Conservation (phyloP, 192 early-diverging fungal species). For the Backusella luteola region DNA sequence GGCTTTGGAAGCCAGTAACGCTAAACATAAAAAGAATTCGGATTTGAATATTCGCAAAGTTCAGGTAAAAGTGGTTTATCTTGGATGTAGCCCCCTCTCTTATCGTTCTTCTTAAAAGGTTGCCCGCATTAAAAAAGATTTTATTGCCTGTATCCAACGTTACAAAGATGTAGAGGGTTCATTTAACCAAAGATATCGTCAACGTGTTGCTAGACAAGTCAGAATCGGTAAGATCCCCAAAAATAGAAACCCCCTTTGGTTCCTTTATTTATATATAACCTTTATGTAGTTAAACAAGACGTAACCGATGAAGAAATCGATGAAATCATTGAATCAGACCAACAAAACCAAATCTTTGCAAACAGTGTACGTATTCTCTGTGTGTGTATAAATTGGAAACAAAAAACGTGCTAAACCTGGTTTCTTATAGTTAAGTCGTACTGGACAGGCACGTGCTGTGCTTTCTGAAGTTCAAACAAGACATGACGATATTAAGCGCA, state of each 20-base stretch:
- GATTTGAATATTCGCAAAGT: slow-evolving; percentile 10
- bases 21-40: slow-evolving; percentile 1
- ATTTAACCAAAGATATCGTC: slow-evolving; percentile 77
- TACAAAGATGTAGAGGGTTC: slow-evolving; percentile 74
- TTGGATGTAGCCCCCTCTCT: not conserved
- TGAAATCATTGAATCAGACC: slow-evolving; percentile 65
- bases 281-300: slow-evolving; percentile 64
- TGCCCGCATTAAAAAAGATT: slow-evolving; percentile 46
- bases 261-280: not conserved
- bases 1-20: slow-evolving; percentile 12
- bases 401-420: not conserved
- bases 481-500: slow-evolving; percentile 80
- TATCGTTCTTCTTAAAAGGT: slow-evolving; percentile 2
- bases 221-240: slow-evolving; percentile 45
- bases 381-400: slow-evolving; percentile 21
- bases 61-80: not conserved
- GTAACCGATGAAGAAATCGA: slow-evolving; percentile 72
- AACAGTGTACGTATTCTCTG: slow-evolving; percentile 55
- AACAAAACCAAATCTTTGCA: slow-evolving; percentile 70
- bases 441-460: slow-evolving; percentile 69
- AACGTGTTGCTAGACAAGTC: slow-evolving; percentile 76
- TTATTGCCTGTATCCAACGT: slow-evolving; percentile 58
- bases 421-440: slow-evolving; percentile 67
- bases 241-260: no score
- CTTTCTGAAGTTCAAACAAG: slow-evolving; percentile 78